Conservation (phyloP, 2,329 filamentous ascomycete species). For the Aureobasidium namibiae region DNA sequence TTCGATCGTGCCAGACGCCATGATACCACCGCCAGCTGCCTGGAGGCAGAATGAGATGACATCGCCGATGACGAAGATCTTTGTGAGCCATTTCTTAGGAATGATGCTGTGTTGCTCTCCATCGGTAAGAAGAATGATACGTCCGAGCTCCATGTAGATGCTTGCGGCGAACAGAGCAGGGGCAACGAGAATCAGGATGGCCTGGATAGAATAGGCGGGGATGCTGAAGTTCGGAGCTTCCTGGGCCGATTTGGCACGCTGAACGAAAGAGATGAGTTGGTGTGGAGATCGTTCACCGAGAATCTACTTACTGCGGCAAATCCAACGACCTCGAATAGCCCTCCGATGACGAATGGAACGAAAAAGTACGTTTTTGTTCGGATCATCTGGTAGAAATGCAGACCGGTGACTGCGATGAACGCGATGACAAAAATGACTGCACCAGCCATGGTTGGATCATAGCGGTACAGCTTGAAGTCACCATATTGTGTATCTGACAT, state of each 20-base stretch:
- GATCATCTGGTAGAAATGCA: slow-evolving; percentile 34
- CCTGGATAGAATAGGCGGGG: slow-evolving; percentile 36
- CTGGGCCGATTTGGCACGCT: slow-evolving; percentile 36
- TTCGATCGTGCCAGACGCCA: slow-evolving; percentile 23
- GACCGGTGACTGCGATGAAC: slow-evolving; percentile 22
- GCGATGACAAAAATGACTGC: slow-evolving; percentile 25
- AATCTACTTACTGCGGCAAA: slow-evolving; percentile 41
- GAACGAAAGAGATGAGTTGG: slow-evolving; percentile 19
- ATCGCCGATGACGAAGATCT: slow-evolving; percentile 41
- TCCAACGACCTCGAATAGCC: slow-evolving; percentile 45
- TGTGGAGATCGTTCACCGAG: background rate
- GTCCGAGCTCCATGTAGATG: slow-evolving; percentile 42
- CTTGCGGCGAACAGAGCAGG: slow-evolving; percentile 43
- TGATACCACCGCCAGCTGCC: slow-evolving; percentile 36
- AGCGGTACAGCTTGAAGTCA: slow-evolving; percentile 20
- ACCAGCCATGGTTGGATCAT: slow-evolving; percentile 20
- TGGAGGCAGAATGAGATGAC: slow-evolving; percentile 42
- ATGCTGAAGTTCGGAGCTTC: slow-evolving; percentile 36
- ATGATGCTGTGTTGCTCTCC: slow-evolving; percentile 37
- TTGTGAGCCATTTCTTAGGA: slow-evolving; percentile 36
- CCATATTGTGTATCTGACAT: background rate
- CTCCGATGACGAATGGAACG: slow-evolving; percentile 45
- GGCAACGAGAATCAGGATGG: slow-evolving; percentile 40
- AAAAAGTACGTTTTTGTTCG: slow-evolving; percentile 42
- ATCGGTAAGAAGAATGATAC: slow-evolving; percentile 35